phyloP scores from a whole-genome alignment of 306 rosid species.

The Fragaria ananassa region DNA sequence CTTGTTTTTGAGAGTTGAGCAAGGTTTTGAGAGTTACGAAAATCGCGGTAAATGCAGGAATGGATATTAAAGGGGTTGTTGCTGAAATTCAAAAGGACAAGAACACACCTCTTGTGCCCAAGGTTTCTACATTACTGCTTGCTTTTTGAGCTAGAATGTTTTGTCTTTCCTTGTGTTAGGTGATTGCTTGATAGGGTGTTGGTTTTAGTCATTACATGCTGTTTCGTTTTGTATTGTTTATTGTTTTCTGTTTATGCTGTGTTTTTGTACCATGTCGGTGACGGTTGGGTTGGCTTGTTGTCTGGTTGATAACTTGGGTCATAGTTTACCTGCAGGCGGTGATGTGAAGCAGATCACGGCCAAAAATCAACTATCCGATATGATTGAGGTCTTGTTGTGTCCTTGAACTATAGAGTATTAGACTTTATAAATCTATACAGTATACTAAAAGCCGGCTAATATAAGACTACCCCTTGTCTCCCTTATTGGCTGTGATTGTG shows the following conservation, averaged over 20 bases:
- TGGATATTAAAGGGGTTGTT: conserved; percentile 99
- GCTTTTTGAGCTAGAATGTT: conserved; percentile 31
- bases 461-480: conserved; percentile 19
- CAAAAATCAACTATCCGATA: conserved; percentile 67
- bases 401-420: conserved; percentile 32
- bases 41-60: conserved; percentile 82
- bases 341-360: conserved; percentile 87
- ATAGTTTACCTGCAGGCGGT: conserved; percentile 94
- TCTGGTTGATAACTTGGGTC: conserved; percentile 40
- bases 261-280: not conserved
- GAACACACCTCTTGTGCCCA: conserved; percentile 89
- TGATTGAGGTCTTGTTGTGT: conserved; percentile 85
- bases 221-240: conserved; percentile 23
- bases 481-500: conserved; percentile 4
- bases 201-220: not conserved
- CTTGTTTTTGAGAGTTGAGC: conserved; percentile 38
- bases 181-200: conserved; percentile 26
- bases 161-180: conserved; percentile 10
- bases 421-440: conserved; percentile 26
- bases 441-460: conserved; percentile 15
- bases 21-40: conserved; percentile 59
- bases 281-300: conserved; percentile 7
- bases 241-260: conserved; percentile 23
- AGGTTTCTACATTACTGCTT: conserved; percentile 58
- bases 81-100: conserved; percentile 95